Conservation (phyloP, 345 rosid genomes). For the Schrenkiella parvula region DNA sequence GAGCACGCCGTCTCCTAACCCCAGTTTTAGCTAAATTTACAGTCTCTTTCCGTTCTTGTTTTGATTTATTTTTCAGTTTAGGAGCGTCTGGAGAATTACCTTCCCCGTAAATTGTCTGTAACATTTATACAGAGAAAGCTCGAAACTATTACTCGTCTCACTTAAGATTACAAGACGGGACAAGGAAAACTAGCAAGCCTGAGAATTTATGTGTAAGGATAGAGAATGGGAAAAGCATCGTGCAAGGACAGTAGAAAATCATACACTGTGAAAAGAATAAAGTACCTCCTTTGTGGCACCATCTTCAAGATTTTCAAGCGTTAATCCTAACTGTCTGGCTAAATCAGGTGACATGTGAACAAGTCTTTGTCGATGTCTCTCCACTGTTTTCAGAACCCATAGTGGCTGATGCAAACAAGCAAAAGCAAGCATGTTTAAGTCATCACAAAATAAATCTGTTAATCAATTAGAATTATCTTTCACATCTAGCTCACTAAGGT, state of each 20-base stretch:
- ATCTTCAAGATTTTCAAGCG: slow-evolving; percentile 59
- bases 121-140: neutral
- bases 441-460: neutral
- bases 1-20: slow-evolving; percentile 78
- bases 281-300: slow-evolving; percentile 46
- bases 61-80: slow-evolving; percentile 28
- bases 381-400: slow-evolving; percentile 85
- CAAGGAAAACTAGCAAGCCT: neutral
- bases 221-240: neutral
- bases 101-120: slow-evolving; percentile 43
- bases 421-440: slow-evolving; percentile 7
- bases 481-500: neutral
- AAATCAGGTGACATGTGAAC: slow-evolving; percentile 86
- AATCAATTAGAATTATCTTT: neutral
- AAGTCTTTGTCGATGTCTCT: slow-evolving; percentile 64
- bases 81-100: slow-evolving; percentile 28
- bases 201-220: neutral
- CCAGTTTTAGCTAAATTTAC: slow-evolving; percentile 60
- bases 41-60: slow-evolving; percentile 49
- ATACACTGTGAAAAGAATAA: neutral
- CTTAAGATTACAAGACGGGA: neutral
- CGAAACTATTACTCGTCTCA: neutral
- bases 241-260: neutral
- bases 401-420: slow-evolving; percentile 48
- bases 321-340: slow-evolving; percentile 66